Evolutionary conservation across 768 basidiomycete genomes (phyloP), one percentile per base, ranked within the genome.

Genomic region (Tylopilus subfusipes): DNA sequence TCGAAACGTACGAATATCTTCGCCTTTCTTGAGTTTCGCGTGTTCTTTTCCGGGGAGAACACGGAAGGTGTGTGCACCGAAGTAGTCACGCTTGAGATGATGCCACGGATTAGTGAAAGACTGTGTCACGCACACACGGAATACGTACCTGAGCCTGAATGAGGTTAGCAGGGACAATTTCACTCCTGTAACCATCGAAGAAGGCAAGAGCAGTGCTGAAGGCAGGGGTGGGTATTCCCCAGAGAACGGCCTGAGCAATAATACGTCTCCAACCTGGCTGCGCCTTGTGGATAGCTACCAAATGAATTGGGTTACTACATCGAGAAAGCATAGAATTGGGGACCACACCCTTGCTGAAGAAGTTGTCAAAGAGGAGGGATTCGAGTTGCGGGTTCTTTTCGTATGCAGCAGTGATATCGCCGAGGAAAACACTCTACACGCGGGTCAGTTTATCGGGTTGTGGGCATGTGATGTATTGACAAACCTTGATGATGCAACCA

Each of bases 221-320:
- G n/a, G 94, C 94, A 30, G 97, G 95, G 31, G 93, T 89, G 57
- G 97, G 91, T 69, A 97, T 94, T 69, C 97, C 97, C 92, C 93
- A 98, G 54, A 98, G 89, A 57, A 90, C 86, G 55, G 91, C 90
- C 73, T 98, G 97, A 49, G 97, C 97, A 64, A 93, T 82, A 52
- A 98, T 87, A 60, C 97, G 93, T 73, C 97, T 84, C 97, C 97
- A 99, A 55, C 97, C 97, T 56, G 93, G 89, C 73, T 98, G 96
- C 43, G 96, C 96, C 65, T 82, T 90, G 77, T 93, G 89, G 58
- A 95, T 82, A 65, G 94, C 93, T 88, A 59, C 4, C 49, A 1
- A 19, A 33, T 21, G 50, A 38, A 27, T 25, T 52, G 51, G 16
- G 58, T 53, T 53, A 34, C 55, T 11, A 34, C 16, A n/a, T 24